Evolutionary conservation across 805 yeast genomes (phyloP), one percentile per base, ranked within the genome.

Genomic region (Yamadazyma nakazawae): DNA sequence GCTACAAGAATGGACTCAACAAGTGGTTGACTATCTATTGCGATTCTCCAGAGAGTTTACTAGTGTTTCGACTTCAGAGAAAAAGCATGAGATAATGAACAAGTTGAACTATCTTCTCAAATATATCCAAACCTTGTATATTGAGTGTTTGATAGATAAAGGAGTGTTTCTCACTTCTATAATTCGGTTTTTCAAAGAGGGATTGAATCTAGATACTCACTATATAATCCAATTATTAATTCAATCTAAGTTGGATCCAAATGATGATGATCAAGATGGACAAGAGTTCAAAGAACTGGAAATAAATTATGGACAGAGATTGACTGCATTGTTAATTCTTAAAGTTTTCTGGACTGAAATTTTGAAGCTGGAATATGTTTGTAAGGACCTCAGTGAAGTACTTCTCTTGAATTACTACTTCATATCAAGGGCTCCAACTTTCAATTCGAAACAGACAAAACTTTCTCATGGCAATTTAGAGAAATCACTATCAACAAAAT

Each of bases 1-100:
- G 89, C 70, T 84, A 16, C 80, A 79, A 48, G 96, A 89, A 60
- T 92, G 98, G 98, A 87, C 97, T 0, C 86, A 82, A 36, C 95
- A 87, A 53, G 82, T 91, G 13, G 74, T 82, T 2, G 82, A 79
- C 46, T 85, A 74, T 54, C 55, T 84, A 11, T 81, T 76, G 51
- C 73, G 74, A 51, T 69, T 77, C 21, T 69, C 82, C 19, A 68
- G 72, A 37, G 79, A 75, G 28, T 59, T 70, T 60, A 37, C 47
- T 5, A 34, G 37, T 7, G 58, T 67, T 3, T 47, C 52, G 5
- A 46, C 63, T 5, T 49, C 48, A 0, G 76, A 72, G 16, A 59
- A 55, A 51, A 70, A 61, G 47, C 62, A 52, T 14, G 59, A 53
- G 1, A 79, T 80, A 82, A 75, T 74, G 56, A 55, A 55, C 7